Evolutionary conservation across 345 rosid genomes (phyloP).

Genomic region (Pugionium dolabratum): DNA sequence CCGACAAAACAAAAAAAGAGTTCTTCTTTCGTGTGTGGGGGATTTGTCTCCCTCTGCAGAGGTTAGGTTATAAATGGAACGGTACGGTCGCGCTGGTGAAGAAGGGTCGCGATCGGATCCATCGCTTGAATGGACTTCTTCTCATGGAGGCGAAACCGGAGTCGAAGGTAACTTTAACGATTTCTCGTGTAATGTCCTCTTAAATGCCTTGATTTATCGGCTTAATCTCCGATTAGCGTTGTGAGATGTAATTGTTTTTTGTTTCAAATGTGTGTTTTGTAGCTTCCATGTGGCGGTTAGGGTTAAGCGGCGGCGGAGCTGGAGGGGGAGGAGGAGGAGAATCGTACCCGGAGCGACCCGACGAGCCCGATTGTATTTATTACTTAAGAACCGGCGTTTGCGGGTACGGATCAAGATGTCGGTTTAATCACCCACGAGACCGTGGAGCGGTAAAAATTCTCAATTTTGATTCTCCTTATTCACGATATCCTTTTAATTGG

Average conservation of each 20-base stretch:
- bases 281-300: conserved; percentile 64
- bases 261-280: conserved; percentile 18
- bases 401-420: conserved; percentile 86
- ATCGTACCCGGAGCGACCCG: conserved; percentile 79
- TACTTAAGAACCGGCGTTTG: conserved; percentile 84
- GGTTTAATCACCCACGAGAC: conserved; percentile 95
- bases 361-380: conserved; percentile 79
- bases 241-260: conserved; percentile 2
- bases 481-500: neutral
- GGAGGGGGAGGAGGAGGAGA: conserved; percentile 47
- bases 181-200: conserved; percentile 29
- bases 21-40: conserved; percentile 7
- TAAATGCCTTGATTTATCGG: conserved; percentile 37
- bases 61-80: conserved; percentile 52
- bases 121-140: conserved; percentile 61
- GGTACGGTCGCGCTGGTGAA: conserved; percentile 61
- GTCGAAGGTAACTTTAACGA: conserved; percentile 55
- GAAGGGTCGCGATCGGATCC: conserved; percentile 70
- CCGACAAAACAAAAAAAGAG: conserved; percentile 13
- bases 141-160: conserved; percentile 65
- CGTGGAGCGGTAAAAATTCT: conserved; percentile 61
- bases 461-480: conserved; percentile 12
- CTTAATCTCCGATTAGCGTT: conserved; percentile 45
- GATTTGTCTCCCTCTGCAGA: conserved; percentile 19
- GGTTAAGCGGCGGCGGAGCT: conserved; percentile 31